Conservation (phyloP, 73 alveolate genomes). For the Paramecium sonneborni region DNA sequence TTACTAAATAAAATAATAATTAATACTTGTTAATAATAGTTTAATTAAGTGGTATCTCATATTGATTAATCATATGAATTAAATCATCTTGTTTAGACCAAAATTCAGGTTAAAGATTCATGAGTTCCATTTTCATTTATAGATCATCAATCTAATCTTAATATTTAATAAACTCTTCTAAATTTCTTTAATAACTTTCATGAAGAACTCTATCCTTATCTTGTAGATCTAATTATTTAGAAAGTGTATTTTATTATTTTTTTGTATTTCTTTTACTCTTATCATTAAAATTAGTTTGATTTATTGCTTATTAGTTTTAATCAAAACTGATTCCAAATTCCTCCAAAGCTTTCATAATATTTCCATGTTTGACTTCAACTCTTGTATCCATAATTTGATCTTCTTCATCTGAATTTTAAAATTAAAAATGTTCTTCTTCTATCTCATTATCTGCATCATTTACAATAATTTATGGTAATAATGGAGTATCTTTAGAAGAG, state of each 20-base stretch:
- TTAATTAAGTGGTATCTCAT: background rate
- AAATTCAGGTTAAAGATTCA: background rate
- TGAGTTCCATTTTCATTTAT: background rate
- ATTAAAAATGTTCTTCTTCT: background rate
- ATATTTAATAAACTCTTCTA: conserved; percentile 16
- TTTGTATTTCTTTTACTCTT: background rate
- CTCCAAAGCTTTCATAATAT: conserved; percentile 10
- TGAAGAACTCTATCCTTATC: background rate
- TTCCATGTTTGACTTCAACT: conserved; percentile 8
- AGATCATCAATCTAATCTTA: background rate
- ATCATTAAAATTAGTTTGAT: background rate
- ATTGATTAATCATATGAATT: background rate
- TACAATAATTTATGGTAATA: background rate
- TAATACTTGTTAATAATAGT: background rate
- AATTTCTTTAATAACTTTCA: background rate
- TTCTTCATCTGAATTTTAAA: background rate
- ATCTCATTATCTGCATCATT: background rate
- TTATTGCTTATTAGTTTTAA: background rate
- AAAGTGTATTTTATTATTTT: background rate
- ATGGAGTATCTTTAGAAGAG: background rate
- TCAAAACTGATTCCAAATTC: conserved; percentile 3
- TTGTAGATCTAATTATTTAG: background rate
- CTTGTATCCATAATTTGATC: background rate
- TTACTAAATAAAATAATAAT: background rate
- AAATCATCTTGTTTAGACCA: conserved; percentile 33